phyloP scores from a whole-genome alignment of 192 early-diverging fungal genomes.

The Podila minutissima region DNA sequence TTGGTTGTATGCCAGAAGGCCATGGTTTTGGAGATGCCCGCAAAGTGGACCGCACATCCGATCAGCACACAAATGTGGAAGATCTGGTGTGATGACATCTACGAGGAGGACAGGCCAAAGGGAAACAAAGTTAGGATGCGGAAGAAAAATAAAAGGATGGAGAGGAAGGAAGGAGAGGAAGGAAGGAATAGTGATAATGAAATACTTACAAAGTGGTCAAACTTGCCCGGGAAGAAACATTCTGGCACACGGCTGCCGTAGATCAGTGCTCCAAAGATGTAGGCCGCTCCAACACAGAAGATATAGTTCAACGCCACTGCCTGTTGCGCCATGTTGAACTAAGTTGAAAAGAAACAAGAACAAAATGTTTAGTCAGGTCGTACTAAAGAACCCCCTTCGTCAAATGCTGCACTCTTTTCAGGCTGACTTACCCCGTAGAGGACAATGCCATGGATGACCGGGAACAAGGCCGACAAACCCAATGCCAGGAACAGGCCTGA shows the following conservation, averaged over 20 bases:
- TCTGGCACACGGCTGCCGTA: constrained; percentile 92
- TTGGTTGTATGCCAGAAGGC: constrained; percentile 56
- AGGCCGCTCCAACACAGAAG: constrained; percentile 79
- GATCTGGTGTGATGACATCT: constrained; percentile 88
- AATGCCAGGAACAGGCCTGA: constrained; percentile 82
- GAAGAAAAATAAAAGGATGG: background rate
- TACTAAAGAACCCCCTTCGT: background rate
- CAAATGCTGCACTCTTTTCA: background rate
- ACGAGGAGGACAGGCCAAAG: background rate
- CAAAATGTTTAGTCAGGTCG: background rate
- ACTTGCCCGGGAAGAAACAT: constrained; percentile 84
- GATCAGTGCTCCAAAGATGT: constrained; percentile 86
- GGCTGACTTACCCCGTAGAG: constrained; percentile 71
- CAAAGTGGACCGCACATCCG: constrained; percentile 77
- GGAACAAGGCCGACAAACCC: constrained; percentile 80
- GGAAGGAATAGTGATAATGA: background rate
- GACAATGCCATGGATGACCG: constrained; percentile 71
- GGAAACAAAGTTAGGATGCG: background rate
- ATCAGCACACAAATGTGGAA: constrained; percentile 86
- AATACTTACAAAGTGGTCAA: constrained; percentile 80
- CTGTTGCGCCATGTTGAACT: constrained; percentile 45
- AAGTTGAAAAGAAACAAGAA: constrained; percentile 1
- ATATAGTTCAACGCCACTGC: constrained; percentile 73
- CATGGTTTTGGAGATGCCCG: constrained; percentile 72
- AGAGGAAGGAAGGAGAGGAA: background rate